A percentile compares a stretch with the other conserved stretches of the same genome.
phyloP scores from a whole-genome alignment of 179 eudicot species.

The Heliamphora pulchella region DNA sequence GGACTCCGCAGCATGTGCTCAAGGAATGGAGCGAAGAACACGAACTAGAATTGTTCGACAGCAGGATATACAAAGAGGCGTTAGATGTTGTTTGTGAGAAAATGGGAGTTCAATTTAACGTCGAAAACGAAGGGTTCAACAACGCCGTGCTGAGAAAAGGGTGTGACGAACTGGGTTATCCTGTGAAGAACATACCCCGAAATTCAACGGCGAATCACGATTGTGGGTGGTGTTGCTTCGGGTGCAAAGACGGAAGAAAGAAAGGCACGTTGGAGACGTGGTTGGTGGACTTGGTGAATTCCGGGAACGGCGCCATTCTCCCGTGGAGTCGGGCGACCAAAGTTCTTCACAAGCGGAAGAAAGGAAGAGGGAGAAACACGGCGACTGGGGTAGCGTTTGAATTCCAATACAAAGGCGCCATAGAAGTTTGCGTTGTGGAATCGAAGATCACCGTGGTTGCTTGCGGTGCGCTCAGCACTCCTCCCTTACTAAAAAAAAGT shows the following conservation, averaged over 20 bases:
- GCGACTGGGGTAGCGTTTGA: conserved; percentile 43
- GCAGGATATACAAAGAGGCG: conserved; percentile 34
- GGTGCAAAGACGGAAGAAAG: conserved; percentile 66
- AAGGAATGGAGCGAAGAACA: conserved; percentile 43
- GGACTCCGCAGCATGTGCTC: conserved; percentile 50
- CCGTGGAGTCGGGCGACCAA: conserved; percentile 34
- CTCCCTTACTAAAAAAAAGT: conserved; percentile 38
- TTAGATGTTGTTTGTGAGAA: conserved; percentile 45
- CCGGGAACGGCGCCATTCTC: conserved; percentile 51
- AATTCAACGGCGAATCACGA: conserved; percentile 51
- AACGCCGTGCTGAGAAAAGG: conserved; percentile 48
- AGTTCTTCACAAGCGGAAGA: conserved; percentile 26
- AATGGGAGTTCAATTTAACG: conserved; percentile 59
- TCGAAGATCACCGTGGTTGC: conserved; percentile 49
- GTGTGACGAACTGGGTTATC: conserved; percentile 50
- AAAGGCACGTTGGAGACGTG: conserved; percentile 66
- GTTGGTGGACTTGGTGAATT: conserved; percentile 54
- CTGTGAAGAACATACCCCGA: conserved; percentile 36
- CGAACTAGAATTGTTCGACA: conserved; percentile 38
- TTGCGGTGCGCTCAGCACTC: conserved; percentile 56
- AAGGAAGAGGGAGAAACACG: conserved; percentile 15
- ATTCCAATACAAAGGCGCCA: conserved; percentile 17
- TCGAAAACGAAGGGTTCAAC: conserved; percentile 45
- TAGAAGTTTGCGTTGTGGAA: conserved; percentile 33
- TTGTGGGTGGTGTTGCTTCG: conserved; percentile 77